phyloP scores from a whole-genome alignment of 108 stramenopile species.

The Fragilariopsis cylindrus region DNA sequence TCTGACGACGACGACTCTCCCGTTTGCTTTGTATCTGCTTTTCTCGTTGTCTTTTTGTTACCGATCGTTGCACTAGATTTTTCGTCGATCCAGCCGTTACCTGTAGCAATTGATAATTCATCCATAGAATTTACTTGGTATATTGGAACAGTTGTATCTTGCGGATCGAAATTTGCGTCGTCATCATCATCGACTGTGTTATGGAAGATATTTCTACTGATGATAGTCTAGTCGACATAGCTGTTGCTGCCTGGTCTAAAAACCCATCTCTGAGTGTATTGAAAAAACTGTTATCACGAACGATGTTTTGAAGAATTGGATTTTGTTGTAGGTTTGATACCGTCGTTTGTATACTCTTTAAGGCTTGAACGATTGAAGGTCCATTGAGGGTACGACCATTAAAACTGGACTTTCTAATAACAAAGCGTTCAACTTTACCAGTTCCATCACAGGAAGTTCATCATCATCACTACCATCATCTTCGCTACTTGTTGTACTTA shows the following conservation, averaged over 20 bases:
- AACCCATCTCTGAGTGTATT: conserved; percentile 24
- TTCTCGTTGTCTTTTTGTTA: neutral
- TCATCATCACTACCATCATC: too few relatives aligned
- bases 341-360: conserved; percentile 24
- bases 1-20: neutral
- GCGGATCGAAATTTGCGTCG: too few relatives aligned
- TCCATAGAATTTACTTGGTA: neutral
- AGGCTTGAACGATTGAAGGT: conserved; percentile 24
- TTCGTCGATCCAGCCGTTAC: neutral
- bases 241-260: conserved; percentile 27
- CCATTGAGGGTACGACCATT: conserved; percentile 31
- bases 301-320: conserved; percentile 12
- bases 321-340: conserved; percentile 21
- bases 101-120: neutral
- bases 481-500: neutral
- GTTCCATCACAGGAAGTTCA: neutral
- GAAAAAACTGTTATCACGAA: conserved; percentile 9
- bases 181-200: too few relatives aligned
- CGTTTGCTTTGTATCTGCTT: neutral
- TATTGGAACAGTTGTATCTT: neutral
- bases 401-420: conserved; percentile 10
- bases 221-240: neutral
- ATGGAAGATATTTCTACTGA: neutral
- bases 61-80: too few relatives aligned
- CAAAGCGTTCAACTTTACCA: conserved; percentile 9